Evolutionary conservation across 345 rosid genomes (phyloP), one percentile per base, ranked within the genome.

Genomic region (Eucalyptus globulus): DNA sequence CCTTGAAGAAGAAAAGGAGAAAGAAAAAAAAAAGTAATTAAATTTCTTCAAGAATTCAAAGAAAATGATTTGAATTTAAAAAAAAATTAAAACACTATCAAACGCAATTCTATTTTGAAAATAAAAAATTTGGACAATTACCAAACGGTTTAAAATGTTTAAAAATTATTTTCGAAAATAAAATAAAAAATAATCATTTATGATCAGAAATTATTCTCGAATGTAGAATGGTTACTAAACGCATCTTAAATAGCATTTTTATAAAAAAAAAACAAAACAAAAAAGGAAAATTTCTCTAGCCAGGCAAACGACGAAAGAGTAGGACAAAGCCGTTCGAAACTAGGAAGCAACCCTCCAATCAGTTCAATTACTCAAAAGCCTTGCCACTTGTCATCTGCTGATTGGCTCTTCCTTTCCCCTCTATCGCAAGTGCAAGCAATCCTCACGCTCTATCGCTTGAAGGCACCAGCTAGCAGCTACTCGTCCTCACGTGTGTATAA

Each of bases 311-410:
- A 72, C 44, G 37, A 17, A 72, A 72, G 44, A 17, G 44, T 5
- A 34, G 44, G 67, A 86, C 87, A 69, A 80, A 31, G 81, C 24
- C 76, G 56, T 43, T 69, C 44, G 34, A 72, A 34, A 34, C 14
- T 34, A 34, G 81, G 81, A 72, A 72, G 81, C 81, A 17, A 72
- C 81, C 44, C 81, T 19, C 67, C 45, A 53, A 51, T 51, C 9
- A 3, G 56, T 17, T 53, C 45, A 31, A 26, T 72, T 92, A 49
- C 87, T 91, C 93, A 88, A 88, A 87, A 0, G 1, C 7, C 11
- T 34, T 17, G 13, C 93, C 93, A 94, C 97, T 21, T 53, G 44
- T 86, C 53, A 50, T 27, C 8, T 3, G 26, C 9, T 1, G 40
- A 86, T 86, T 86, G 87, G 87, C 49, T 86, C 37, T 11, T 22